These are phyloP conservation scores for Tardiomyces digboiensis DNA, from an alignment of 1,139 yeast species.

Conservation along the genomic window DNA sequence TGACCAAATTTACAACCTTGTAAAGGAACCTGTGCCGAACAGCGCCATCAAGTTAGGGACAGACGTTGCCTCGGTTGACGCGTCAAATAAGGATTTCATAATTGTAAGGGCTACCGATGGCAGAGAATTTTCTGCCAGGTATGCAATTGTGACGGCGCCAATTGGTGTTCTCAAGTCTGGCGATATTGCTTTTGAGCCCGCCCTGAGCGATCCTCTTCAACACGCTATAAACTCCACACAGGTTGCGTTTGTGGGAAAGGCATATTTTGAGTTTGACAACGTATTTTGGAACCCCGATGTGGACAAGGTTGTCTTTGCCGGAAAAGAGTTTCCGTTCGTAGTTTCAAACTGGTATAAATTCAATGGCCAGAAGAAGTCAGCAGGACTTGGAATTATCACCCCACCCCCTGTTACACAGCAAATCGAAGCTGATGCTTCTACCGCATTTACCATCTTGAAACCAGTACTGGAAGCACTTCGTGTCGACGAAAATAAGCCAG, in stretches of 20 bases:
- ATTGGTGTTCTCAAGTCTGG: slow-evolving; percentile 42
- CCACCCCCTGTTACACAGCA: not conserved
- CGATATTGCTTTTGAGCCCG: not conserved
- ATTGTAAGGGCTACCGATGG: not conserved
- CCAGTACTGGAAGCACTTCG: slow-evolving; percentile 30
- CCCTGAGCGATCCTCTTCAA: slow-evolving; percentile 36
- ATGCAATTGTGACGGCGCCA: slow-evolving; percentile 65
- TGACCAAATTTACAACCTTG: not conserved
- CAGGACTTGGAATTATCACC: not conserved
- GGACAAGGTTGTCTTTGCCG: slow-evolving; percentile 15
- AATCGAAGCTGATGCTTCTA: not conserved
- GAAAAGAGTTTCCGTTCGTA: slow-evolving; percentile 28
- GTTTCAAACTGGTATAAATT: slow-evolving; percentile 30
- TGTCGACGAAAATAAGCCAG: slow-evolving; percentile 8
- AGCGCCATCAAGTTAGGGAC: not conserved
- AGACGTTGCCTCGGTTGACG: not conserved
- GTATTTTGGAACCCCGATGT: slow-evolving; percentile 45
- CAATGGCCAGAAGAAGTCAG: slow-evolving; percentile 17
- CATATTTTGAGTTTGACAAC: slow-evolving; percentile 57
- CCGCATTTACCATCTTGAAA: slow-evolving; percentile 7
- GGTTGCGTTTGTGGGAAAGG: slow-evolving; percentile 71
- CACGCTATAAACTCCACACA: slow-evolving; percentile 42
- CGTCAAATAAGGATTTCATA: not conserved
- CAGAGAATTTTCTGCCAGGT: slow-evolving; percentile 22
- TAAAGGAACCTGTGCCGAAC: slow-evolving; percentile 17